Percentiles rank a stretch among this genome's conserved stretches.
These are phyloP conservation scores for Eleusine coracana DNA, from an alignment of 176 grass and related monocot genomes.

Conservation along the genomic window DNA sequence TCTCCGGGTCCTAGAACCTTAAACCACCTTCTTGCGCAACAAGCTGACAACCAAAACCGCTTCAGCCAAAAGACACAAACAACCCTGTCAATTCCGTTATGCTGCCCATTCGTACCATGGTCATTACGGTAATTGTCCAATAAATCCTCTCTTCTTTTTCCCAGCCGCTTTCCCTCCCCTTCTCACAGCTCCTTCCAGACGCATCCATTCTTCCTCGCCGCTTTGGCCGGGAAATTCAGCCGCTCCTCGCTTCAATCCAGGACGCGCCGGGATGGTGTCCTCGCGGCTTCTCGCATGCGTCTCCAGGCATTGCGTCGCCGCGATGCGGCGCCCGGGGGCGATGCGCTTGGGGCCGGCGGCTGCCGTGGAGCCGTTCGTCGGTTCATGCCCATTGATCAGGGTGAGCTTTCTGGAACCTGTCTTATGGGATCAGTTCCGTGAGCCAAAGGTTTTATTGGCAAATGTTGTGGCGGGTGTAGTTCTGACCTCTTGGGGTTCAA, in stretches of 20 bases:
- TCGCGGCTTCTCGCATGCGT: slow-evolving; percentile 30
- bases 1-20: no score
- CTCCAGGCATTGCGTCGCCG: slow-evolving; percentile 28
- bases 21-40: slow-evolving; percentile 33
- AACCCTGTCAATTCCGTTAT: neutral
- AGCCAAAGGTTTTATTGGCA: neutral
- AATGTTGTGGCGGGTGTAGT: neutral
- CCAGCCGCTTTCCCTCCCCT: neutral
- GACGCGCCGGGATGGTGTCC: slow-evolving; percentile 26
- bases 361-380: slow-evolving; percentile 7
- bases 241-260: neutral
- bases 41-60: slow-evolving; percentile 25
- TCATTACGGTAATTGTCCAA: neutral
- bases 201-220: slow-evolving; percentile 14
- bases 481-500: no score
- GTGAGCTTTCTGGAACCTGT: slow-evolving; percentile 22
- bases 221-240: neutral
- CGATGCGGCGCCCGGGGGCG: neutral
- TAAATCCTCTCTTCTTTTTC: neutral
- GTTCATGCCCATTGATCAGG: neutral
- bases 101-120: neutral
- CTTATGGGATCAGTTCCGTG: neutral
- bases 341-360: neutral
- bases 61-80: neutral
- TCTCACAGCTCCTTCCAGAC: slow-evolving; percentile 22